A percentile compares a stretch with the other conserved stretches of the same genome.
Conservation (phyloP, 1,284 basidiomycete species). For the Trametes polyzona region DNA sequence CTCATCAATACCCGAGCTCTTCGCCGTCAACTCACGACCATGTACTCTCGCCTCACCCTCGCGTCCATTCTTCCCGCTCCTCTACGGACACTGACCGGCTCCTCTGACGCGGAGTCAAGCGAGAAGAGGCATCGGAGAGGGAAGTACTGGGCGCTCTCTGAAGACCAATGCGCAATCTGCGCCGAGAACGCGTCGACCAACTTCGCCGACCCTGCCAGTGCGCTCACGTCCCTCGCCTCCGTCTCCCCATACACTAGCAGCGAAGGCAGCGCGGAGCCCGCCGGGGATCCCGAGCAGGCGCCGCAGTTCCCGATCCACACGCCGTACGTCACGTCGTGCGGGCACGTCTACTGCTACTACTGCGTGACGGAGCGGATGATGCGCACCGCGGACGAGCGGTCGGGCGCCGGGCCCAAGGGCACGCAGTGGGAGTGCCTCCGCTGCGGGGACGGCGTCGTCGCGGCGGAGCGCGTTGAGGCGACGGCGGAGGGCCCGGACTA, state of each 20-base stretch:
- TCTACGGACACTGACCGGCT: slow-evolving; percentile 24
- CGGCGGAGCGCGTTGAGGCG: slow-evolving; percentile 52
- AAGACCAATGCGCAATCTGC: slow-evolving; percentile 80
- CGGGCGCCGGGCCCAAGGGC: slow-evolving; percentile 44
- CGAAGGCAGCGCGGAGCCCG: slow-evolving; percentile 4
- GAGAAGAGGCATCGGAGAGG: slow-evolving; percentile 40
- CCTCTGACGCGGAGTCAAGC: slow-evolving; percentile 19
- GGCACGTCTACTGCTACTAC: slow-evolving; percentile 86
- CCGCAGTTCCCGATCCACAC: slow-evolving; percentile 68
- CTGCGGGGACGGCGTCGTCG: slow-evolving; percentile 64
- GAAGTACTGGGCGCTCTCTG: slow-evolving; percentile 65
- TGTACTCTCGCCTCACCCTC: slow-evolving; percentile 37
- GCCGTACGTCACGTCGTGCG: slow-evolving; percentile 77
- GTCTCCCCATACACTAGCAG: slow-evolving; percentile 22
- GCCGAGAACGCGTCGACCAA: slow-evolving; percentile 71
- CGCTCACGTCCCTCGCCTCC: slow-evolving; percentile 46
- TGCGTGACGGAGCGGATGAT: slow-evolving; percentile 85
- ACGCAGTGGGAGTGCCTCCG: slow-evolving; percentile 78
- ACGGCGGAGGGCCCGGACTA: slow-evolving; percentile 41
- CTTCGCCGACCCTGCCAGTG: slow-evolving; percentile 54
- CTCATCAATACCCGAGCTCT: slow-evolving; percentile 73
- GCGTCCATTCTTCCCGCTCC: slow-evolving; percentile 43
- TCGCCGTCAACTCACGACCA: slow-evolving; percentile 58
- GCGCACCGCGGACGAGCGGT: slow-evolving; percentile 67
- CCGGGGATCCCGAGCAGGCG: slow-evolving; percentile 40